Evolutionary conservation across 495 filamentous ascomycete genomes (phyloP), one percentile per base, ranked within the genome.

Genomic region (Lasiosphaeria hispida): DNA sequence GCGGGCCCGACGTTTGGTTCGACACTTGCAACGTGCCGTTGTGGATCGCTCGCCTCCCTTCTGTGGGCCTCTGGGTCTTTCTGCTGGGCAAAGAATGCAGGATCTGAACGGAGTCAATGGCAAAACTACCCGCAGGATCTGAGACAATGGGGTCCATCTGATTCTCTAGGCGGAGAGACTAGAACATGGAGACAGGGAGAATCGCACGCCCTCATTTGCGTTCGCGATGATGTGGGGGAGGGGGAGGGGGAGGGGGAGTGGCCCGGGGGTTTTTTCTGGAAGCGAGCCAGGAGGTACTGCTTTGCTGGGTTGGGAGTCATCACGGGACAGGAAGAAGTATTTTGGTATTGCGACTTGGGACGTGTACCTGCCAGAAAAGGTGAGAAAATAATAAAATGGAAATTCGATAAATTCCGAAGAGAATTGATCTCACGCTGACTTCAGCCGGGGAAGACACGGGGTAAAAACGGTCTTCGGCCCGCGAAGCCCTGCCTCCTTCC

Each of bases 391-490:
- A 36, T 14, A 35, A 10, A 41, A 54, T 42, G 10, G 30, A 54
- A 5, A 34, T 41, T 44, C 13, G 40, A 54, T 44, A 15, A 37
- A 54, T 43, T 41, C 13, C 4, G 1, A 15, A 54, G 30, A 54
- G 43, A 42, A 39, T 39, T 39, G 1, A 23, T 23, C 3, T 30
- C 18, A 30, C 10, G 18, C 10, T 10, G 5, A 17, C 39, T 54
- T 54, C 35, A 42, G 39, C 51, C 39, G 39, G 51, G 11, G 11
- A 41, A 44, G 19, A 34, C 38, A 44, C 40, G 30, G 13, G 30
- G 33, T 49, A 49, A 49, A 53, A 54, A 54, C 51, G 51, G 51
- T 53, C 19, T 54, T 54, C 51, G 51, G 51, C 19, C 51, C 51
- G 51, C 43, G 40, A 35, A 54, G 17, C 37, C 51, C 17, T 10